A percentile compares a stretch with the other conserved stretches of the same genome.
These are phyloP conservation scores for Agaricus sinodeliciosus DNA, from an alignment of 768 basidiomycete species.

Conservation along the genomic window DNA sequence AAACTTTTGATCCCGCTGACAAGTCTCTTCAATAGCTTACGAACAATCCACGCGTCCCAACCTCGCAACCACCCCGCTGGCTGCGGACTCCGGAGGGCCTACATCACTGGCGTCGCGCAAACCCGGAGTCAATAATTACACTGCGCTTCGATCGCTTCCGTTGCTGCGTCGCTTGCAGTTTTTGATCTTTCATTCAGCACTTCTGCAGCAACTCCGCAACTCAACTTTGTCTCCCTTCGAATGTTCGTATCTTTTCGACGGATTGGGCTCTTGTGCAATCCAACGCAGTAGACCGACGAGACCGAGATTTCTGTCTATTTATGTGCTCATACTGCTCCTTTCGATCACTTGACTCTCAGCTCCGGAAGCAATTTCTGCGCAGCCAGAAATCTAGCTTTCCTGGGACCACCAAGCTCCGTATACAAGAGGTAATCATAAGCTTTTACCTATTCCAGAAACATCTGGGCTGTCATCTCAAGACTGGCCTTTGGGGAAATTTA, in stretches of 20 bases:
- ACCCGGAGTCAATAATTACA: slow-evolving; percentile 3
- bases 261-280: neutral
- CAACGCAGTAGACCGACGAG: neutral
- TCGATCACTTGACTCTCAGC: neutral
- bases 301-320: neutral
- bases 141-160: neutral
- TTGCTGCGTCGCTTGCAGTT: slow-evolving; percentile 8
- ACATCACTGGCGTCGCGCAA: neutral
- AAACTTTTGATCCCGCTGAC: neutral
- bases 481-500: too few relatives aligned
- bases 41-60: neutral
- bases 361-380: neutral
- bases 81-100: neutral
- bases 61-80: neutral
- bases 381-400: neutral
- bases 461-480: too few relatives aligned
- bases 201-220: neutral
- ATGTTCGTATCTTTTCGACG: neutral
- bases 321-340: neutral
- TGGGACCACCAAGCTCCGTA: too few relatives aligned
- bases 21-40: neutral
- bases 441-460: too few relatives aligned
- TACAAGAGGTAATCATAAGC: too few relatives aligned
- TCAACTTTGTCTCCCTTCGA: neutral
- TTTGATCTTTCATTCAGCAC: neutral